Base-by-base conservation (phyloP, 805 yeast species). In the Ogataea populi-albae region DNA sequence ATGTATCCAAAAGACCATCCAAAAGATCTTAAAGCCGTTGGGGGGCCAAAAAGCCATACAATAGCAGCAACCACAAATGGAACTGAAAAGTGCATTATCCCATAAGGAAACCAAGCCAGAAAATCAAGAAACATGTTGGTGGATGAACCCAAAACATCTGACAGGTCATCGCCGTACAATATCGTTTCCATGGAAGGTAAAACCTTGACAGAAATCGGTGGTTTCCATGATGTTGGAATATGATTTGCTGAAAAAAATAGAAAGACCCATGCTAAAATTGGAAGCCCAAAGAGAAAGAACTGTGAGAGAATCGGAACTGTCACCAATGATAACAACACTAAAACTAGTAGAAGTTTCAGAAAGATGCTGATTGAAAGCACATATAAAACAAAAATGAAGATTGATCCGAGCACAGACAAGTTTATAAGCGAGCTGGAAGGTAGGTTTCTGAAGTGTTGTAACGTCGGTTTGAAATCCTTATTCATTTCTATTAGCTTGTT, bases 51-150 rank as follows among this genome's bases (percentile, higher is more conserved):
- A 18, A 89, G 50, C 58, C 87, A 89, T 35, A 86, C 62, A 32
- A 87, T 57, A 3, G 72, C 77, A 1, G 96, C 91, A 27, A 85
- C 85, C 6, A 89, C 77, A 55, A 89, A 86, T 2, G 98, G 97
- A 11, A 83, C 78, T 14, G 81, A 79, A 54, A 86, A 89, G 64
- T 89, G 98, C 41, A 85, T 68, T 10, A 91, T 58, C 3, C 97
- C 98, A 58, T 91, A 91, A 4, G 97, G 96, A 25, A 91, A 62
- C 96, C 96, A 89, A 4, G 97, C 96, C 32, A 86, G 50, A n/a
- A 89, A 67, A 56, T 89, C 98, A 37, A 86, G 65, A 5, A 77
- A 49, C 2, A 82, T 59, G 42, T 70, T 75, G 12, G 83, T 79
- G 11, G 79, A 68, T 5, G 89, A 75, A 1, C 96, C 93, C 51